These are phyloP conservation scores for Umbilicaria muhlenbergii DNA, from an alignment of 495 filamentous ascomycete species.

Conservation along the genomic window DNA sequence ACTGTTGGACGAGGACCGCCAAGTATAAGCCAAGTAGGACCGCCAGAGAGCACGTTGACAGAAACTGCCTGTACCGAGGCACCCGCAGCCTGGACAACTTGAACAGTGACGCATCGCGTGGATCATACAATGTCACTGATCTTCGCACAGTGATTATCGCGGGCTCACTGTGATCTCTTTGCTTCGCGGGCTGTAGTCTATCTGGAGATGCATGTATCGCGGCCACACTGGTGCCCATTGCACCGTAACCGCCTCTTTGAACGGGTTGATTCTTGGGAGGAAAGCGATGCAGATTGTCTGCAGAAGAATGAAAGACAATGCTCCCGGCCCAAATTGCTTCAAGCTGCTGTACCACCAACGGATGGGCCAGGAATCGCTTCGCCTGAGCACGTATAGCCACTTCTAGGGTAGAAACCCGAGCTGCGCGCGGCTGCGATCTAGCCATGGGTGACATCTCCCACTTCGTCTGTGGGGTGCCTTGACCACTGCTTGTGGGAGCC, in stretches of 20 bases:
- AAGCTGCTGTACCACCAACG: slow-evolving; percentile 77
- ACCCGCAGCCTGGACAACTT: slow-evolving; percentile 82
- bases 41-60: slow-evolving; percentile 72
- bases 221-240: slow-evolving; percentile 7
- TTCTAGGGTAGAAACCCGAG: slow-evolving; percentile 77
- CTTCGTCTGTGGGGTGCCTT: slow-evolving; percentile 16
- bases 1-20: slow-evolving; percentile 53
- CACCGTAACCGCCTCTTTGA: slow-evolving; percentile 19
- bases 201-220: slow-evolving; percentile 11
- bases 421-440: slow-evolving; percentile 32
- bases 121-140: slow-evolving; percentile 78
- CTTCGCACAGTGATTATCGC: slow-evolving; percentile 35
- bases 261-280: slow-evolving; percentile 14
- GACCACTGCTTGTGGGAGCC: slow-evolving; percentile 22
- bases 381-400: slow-evolving; percentile 80
- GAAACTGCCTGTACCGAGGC: slow-evolving; percentile 74
- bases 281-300: slow-evolving; percentile 62
- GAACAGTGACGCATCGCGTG: slow-evolving; percentile 72
- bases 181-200: slow-evolving; percentile 14
- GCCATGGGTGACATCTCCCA: slow-evolving; percentile 19
- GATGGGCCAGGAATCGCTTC: slow-evolving; percentile 80
- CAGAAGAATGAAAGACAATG: slow-evolving; percentile 77
- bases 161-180: slow-evolving; percentile 16
- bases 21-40: slow-evolving; percentile 72
- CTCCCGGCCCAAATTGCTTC: slow-evolving; percentile 93